Conservation (phyloP, 176 grass and related monocot species). For the Lolium multiflorum region DNA sequence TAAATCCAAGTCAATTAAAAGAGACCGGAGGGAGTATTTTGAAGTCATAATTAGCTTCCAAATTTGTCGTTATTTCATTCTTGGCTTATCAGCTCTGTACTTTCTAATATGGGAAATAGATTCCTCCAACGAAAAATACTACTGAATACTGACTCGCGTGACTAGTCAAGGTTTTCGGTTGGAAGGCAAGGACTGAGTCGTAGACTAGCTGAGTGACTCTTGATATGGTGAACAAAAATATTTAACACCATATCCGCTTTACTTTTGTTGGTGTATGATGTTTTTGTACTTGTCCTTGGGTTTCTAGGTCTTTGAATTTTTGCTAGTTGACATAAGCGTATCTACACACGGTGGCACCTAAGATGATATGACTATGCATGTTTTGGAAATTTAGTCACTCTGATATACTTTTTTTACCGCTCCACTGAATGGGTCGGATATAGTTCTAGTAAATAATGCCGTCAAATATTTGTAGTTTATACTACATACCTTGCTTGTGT, state of each 20-base stretch:
- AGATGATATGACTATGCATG: constrained; percentile 16
- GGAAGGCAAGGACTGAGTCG: background rate
- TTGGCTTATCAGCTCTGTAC: background rate
- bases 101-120: constrained; percentile 10
- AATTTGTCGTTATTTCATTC: constrained; percentile 9
- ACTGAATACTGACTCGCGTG: background rate
- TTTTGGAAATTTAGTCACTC: constrained; percentile 34
- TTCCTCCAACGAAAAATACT: constrained; percentile 13
- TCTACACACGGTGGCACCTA: background rate
- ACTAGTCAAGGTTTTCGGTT: background rate
- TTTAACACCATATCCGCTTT: background rate
- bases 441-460: constrained; percentile 15
- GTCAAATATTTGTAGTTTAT: constrained; percentile 20
- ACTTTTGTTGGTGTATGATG: background rate
- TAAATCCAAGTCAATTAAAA: too few species aligned
- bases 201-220: background rate
- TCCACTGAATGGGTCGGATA: background rate
- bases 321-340: constrained; percentile 17
- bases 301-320: background rate
- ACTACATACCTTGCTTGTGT: background rate
- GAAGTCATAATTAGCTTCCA: constrained; percentile 14
- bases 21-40: too few species aligned
- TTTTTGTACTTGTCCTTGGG: background rate
- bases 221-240: background rate
- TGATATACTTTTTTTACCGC: constrained; percentile 1